phyloP scores from a whole-genome alignment of 2,329 filamentous ascomycete genomes.

The Anisogramma anomala region DNA sequence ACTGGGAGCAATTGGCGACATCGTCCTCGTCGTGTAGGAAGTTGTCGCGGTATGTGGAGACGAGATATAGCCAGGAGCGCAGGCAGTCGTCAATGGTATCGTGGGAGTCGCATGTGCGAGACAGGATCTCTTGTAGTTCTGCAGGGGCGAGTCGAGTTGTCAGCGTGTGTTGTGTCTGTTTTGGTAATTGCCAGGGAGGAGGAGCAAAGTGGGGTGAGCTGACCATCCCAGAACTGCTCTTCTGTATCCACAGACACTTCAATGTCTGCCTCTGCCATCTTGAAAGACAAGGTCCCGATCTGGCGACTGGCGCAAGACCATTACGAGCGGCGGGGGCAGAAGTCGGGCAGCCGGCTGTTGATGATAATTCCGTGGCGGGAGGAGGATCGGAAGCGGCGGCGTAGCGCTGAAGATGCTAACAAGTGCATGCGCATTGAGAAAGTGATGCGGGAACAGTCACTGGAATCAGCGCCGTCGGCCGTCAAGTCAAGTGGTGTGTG shows the following conservation, averaged over 20 bases:
- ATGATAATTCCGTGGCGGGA: neutral
- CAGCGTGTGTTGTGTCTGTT: neutral
- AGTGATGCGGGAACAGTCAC: no score
- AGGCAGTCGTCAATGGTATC: constrained; percentile 70
- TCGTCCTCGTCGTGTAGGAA: constrained; percentile 69
- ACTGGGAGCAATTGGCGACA: constrained; percentile 66
- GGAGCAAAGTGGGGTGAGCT: constrained; percentile 16
- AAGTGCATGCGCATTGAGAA: neutral
- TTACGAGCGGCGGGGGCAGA: constrained; percentile 10
- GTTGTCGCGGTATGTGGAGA: constrained; percentile 62
- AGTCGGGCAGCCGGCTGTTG: no score
- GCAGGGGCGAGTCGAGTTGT: neutral
- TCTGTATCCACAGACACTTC: constrained; percentile 66
- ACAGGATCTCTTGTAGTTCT: constrained; percentile 39
- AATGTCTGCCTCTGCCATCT: constrained; percentile 51
- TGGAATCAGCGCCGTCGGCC: no score
- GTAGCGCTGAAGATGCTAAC: neutral
- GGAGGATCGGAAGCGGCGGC: neutral
- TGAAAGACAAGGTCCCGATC: constrained; percentile 16
- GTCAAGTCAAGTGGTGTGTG: no score
- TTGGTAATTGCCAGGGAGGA: neutral
- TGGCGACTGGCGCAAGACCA: constrained; percentile 9
- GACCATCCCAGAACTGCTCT: constrained; percentile 83
- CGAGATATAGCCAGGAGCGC: constrained; percentile 71
- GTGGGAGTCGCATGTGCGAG: constrained; percentile 37